phyloP scores from a whole-genome alignment of 352 stramenopile genomes.

The Globisporangium rhizosaccharum region DNA sequence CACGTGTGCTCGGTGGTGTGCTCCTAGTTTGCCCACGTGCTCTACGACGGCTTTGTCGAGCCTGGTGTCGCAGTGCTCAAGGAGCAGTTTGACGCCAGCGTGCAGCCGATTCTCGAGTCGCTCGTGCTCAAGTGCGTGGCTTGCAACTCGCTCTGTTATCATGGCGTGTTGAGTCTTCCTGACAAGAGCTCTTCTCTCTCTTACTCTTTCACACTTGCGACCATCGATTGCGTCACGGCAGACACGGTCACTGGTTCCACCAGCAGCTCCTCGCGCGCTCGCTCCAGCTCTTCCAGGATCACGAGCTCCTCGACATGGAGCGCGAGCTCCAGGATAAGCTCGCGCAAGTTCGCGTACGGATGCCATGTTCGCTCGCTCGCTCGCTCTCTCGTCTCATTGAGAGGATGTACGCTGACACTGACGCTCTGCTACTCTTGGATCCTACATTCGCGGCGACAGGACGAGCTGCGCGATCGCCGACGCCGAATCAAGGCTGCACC shows the following conservation, averaged over 20 bases:
- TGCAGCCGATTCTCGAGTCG: constrained; percentile 47
- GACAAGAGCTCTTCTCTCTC: too few relatives aligned
- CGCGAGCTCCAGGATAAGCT: constrained; percentile 51
- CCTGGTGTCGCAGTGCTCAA: constrained; percentile 36
- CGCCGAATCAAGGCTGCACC: constrained; percentile 5
- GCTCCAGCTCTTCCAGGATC: constrained; percentile 36
- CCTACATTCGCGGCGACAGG: constrained; percentile 6
- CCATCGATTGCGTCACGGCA: constrained; percentile 4
- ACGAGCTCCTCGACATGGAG: constrained; percentile 41
- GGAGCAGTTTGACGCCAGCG: constrained; percentile 31
- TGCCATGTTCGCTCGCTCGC: background rate
- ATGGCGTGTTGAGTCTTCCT: background rate
- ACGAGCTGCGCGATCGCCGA: constrained; percentile 22
- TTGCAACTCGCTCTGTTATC: too few relatives aligned
- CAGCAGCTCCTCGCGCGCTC: constrained; percentile 48
- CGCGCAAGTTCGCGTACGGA: constrained; percentile 23
- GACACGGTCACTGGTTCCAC: constrained; percentile 64
- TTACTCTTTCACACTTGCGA: background rate
- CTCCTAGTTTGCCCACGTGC: constrained; percentile 44
- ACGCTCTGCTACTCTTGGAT: background rate
- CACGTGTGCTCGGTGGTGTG: background rate
- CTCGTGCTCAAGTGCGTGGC: constrained; percentile 42
- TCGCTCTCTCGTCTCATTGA: background rate
- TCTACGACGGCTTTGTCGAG: constrained; percentile 63
- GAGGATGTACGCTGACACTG: too few relatives aligned